These are phyloP conservation scores for Penicillium daleae DNA, from an alignment of 495 filamentous ascomycete genomes.

Conservation along the genomic window DNA sequence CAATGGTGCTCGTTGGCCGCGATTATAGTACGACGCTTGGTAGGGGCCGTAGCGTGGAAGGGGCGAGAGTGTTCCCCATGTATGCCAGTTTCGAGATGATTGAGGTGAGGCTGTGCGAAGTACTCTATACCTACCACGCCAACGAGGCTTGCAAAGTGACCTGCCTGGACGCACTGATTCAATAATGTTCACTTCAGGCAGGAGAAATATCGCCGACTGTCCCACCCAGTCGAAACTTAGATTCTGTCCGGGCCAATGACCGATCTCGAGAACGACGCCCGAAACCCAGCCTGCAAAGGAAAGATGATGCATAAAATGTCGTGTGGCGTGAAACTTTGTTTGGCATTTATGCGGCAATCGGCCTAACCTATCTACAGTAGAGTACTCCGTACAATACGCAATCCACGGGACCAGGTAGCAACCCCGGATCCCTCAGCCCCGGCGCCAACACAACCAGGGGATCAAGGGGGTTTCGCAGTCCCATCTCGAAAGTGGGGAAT, in stretches of 20 bases:
- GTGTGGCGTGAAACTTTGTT: constrained; percentile 14
- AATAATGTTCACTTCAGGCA: background rate
- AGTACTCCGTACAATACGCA: background rate
- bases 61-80: background rate
- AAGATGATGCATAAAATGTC: constrained; percentile 3
- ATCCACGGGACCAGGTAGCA: background rate
- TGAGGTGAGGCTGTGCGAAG: background rate
- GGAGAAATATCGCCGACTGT: constrained; percentile 18
- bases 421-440: background rate
- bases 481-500: background rate
- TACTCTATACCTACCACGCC: background rate
- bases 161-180: background rate
- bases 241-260: constrained; percentile 6
- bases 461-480: background rate
- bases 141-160: background rate
- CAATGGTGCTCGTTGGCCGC: constrained; percentile 6
- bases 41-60: background rate
- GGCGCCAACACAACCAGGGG: background rate
- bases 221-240: constrained; percentile 23
- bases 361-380: background rate
- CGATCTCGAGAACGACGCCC: background rate
- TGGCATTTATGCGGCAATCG: constrained; percentile 5
- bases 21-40: background rate
- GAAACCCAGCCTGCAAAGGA: background rate
- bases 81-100: background rate